Conservation (phyloP, 148 eudicot species). For the Chenopodium album region DNA sequence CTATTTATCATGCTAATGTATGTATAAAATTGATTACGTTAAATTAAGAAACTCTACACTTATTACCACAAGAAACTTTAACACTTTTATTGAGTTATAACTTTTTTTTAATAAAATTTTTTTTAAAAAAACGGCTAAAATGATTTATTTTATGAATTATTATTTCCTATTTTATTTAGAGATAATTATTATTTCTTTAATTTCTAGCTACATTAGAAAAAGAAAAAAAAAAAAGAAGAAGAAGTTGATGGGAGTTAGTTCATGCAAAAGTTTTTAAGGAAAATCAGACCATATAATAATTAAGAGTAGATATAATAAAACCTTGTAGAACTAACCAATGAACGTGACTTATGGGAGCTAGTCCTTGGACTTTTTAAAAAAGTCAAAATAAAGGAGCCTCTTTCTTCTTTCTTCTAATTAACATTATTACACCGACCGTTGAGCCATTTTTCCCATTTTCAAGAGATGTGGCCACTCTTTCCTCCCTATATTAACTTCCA, state of each 20-base stretch:
- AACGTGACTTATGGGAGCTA: not conserved
- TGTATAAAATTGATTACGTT: no score
- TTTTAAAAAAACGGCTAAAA: no score
- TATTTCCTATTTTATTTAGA: no score
- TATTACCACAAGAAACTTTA: no score
- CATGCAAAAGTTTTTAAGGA: not conserved
- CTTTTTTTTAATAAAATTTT: no score
- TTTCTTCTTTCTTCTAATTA: not conserved
- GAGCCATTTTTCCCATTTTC: not conserved
- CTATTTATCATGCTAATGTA: no score
- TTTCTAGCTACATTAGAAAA: no score
- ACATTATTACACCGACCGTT: slow-evolving; percentile 7
- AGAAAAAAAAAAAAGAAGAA: no score
- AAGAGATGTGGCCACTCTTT: not conserved
- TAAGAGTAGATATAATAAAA: not conserved
- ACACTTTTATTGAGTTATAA: no score
- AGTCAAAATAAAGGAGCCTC: slow-evolving; percentile 1
- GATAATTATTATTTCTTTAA: no score
- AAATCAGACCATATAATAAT: not conserved
- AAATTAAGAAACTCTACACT: no score
- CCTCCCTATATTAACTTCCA: not conserved
- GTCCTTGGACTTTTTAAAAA: not conserved
- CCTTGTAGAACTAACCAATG: not conserved
- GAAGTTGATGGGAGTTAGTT: not conserved
- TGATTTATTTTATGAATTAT: no score